Conservation (phyloP, 2,329 filamentous ascomycete genomes). For the Xylariales sp. region DNA sequence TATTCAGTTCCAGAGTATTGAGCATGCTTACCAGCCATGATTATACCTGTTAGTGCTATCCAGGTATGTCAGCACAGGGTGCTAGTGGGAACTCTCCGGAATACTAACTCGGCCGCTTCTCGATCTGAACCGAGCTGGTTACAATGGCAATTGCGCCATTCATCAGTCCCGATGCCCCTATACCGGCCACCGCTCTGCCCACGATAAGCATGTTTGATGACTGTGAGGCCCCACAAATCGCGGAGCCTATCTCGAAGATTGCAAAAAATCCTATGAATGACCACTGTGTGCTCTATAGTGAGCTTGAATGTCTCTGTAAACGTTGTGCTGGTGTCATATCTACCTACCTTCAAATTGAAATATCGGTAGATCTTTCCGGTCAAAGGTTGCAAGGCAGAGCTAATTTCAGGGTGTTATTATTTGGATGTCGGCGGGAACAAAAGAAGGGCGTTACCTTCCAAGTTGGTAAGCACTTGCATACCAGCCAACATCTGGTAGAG, state of each 20-base stretch:
- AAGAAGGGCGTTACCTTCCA: constrained; percentile 2
- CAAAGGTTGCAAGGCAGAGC: constrained; percentile 7
- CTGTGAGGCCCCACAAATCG: constrained; percentile 42
- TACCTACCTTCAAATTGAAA: constrained; percentile 26
- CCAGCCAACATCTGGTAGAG: constrained; percentile 9
- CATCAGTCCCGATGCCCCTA: constrained; percentile 42
- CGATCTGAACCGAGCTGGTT: constrained; percentile 27
- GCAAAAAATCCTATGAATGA: constrained; percentile 33
- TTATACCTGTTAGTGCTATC: not conserved
- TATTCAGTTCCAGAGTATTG: no score
- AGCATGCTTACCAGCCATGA: not conserved
- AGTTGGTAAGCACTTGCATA: constrained; percentile 10
- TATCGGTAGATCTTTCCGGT: constrained; percentile 36
- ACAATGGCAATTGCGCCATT: constrained; percentile 47
- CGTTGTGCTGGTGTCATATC: not conserved
- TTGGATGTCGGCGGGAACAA: constrained; percentile 9
- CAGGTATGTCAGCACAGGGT: not conserved
- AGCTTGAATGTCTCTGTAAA: no score
- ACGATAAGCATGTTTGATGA: constrained; percentile 46
- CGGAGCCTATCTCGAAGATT: constrained; percentile 49
- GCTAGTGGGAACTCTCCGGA: not conserved
- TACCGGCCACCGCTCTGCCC: constrained; percentile 46
- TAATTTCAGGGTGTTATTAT: constrained; percentile 5
- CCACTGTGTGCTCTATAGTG: constrained; percentile 15
- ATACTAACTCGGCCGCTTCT: constrained; percentile 27